Evolutionary conservation across 2,329 filamentous ascomycete species (phyloP).

Genomic region (Xylariaceae sp.): DNA sequence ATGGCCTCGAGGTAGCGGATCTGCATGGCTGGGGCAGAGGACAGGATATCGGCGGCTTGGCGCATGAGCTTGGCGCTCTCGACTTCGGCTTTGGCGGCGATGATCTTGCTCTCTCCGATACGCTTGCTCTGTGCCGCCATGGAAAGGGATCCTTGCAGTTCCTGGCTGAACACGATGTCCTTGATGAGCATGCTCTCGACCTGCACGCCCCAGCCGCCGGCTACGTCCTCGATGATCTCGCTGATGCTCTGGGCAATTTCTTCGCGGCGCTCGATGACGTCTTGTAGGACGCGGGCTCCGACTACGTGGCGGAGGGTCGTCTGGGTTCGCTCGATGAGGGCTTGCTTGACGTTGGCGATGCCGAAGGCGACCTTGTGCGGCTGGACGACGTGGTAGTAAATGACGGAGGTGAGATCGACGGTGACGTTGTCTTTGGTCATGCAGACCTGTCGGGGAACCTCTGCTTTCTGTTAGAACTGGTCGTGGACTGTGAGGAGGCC

Average conservation of each 20-base stretch:
- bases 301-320: slow-evolving; percentile 96
- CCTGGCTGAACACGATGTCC: slow-evolving; percentile 95
- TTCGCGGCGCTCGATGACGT: slow-evolving; percentile 96
- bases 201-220: slow-evolving; percentile 87
- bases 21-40: slow-evolving; percentile 92
- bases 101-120: slow-evolving; percentile 97
- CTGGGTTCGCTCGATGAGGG: slow-evolving; percentile 96
- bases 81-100: slow-evolving; percentile 93
- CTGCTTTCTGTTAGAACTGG: slow-evolving; percentile 36
- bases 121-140: slow-evolving; percentile 99
- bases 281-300: slow-evolving; percentile 89
- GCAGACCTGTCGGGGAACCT: slow-evolving; percentile 93
- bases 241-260: slow-evolving; percentile 93
- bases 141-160: slow-evolving; percentile 90
- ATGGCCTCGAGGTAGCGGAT: slow-evolving; percentile 97
- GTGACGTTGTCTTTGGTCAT: slow-evolving; percentile 99
- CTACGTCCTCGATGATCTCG: slow-evolving; percentile 96
- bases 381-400: slow-evolving; percentile 96
- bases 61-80: slow-evolving; percentile 92
- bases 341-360: slow-evolving; percentile 89
- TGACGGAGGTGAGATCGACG: slow-evolving; percentile 88
- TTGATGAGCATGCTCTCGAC: slow-evolving; percentile 99
- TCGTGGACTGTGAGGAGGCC: too few relatives aligned
- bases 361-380: slow-evolving; percentile 97
- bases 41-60: slow-evolving; percentile 89